These are phyloP conservation scores for Tuctoria greenei DNA, from an alignment of 176 grass and related monocot species.

Conservation along the genomic window DNA sequence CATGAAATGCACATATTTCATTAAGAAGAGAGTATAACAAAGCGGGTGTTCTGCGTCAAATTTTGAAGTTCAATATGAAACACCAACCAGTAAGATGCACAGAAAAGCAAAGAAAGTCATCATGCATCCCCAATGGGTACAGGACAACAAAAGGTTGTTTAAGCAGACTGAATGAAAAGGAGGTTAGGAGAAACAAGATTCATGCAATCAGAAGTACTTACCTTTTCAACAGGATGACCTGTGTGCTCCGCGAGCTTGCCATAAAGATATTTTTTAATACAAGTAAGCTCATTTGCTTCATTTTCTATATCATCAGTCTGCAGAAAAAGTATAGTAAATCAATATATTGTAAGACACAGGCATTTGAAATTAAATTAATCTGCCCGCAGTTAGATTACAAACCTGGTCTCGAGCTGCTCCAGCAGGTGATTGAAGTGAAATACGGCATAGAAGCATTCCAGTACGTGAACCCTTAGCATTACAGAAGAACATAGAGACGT, in stretches of 20 bases:
- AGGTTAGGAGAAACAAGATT: not conserved
- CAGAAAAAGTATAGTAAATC: not conserved
- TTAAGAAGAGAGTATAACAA: not conserved
- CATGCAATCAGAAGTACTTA: not conserved
- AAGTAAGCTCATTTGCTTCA: conserved; percentile 79
- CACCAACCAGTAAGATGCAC: not conserved
- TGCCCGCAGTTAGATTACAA: conserved; percentile 9
- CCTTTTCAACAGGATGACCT: conserved; percentile 80
- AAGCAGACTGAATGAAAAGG: not conserved
- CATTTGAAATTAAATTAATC: not conserved
- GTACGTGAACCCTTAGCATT: conserved; percentile 65
- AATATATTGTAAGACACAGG: not conserved
- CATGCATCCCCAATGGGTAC: too few relatives aligned
- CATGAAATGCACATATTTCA: not conserved
- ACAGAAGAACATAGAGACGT: conserved; percentile 19
- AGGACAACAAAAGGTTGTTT: not conserved
- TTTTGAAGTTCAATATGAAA: not conserved
- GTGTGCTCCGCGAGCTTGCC: conserved; percentile 78
- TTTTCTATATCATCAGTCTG: conserved; percentile 88
- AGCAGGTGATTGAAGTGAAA: conserved; percentile 84
- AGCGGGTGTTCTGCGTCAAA: not conserved
- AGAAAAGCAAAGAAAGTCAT: not conserved
- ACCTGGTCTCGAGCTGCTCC: conserved; percentile 93
- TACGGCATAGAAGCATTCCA: conserved; percentile 72
- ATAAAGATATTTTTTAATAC: conserved; percentile 82